Conservation (phyloP, 2,329 filamentous ascomycete species). For the Paraconiothyrium sp. region DNA sequence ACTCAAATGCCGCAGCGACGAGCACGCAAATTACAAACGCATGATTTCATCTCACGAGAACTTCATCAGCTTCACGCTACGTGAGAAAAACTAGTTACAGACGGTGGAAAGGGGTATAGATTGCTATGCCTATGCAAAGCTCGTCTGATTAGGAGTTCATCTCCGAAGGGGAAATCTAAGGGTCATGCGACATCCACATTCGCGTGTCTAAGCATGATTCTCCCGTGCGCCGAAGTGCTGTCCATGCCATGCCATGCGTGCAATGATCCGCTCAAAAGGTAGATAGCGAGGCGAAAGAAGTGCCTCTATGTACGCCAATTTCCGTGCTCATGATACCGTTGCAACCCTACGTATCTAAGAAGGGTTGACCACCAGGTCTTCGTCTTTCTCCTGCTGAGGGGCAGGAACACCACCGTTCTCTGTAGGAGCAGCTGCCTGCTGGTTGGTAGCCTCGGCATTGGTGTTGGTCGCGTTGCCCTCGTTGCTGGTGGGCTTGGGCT, state of each 20-base stretch:
- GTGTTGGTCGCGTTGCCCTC: background rate
- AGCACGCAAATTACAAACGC: background rate
- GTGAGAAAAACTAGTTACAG: background rate
- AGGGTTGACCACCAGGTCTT: conserved; percentile 15
- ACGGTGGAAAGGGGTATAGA: conserved; percentile 10
- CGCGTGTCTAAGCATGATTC: conserved; percentile 7
- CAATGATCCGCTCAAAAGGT: conserved; percentile 12
- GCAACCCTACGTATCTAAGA: conserved; percentile 10
- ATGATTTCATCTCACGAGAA: background rate
- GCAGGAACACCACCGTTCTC: background rate
- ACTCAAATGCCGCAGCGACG: background rate
- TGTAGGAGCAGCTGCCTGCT: background rate
- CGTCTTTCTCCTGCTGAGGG: conserved; percentile 8
- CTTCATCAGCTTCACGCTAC: background rate
- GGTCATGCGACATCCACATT: conserved; percentile 4
- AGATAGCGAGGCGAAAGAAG: conserved; percentile 4
- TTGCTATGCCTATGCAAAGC: conserved; percentile 3
- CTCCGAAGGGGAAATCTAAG: conserved; percentile 10
- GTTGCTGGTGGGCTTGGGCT: background rate
- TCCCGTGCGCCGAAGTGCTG: conserved; percentile 14
- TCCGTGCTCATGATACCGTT: conserved; percentile 9
- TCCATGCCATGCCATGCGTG: conserved; percentile 11
- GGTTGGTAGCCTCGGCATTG: conserved; percentile 1
- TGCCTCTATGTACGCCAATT: conserved; percentile 7
- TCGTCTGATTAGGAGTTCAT: conserved; percentile 4